Base-by-base conservation (phyloP, 1,284 basidiomycete species). In the Melampsora larici-populina region DNA sequence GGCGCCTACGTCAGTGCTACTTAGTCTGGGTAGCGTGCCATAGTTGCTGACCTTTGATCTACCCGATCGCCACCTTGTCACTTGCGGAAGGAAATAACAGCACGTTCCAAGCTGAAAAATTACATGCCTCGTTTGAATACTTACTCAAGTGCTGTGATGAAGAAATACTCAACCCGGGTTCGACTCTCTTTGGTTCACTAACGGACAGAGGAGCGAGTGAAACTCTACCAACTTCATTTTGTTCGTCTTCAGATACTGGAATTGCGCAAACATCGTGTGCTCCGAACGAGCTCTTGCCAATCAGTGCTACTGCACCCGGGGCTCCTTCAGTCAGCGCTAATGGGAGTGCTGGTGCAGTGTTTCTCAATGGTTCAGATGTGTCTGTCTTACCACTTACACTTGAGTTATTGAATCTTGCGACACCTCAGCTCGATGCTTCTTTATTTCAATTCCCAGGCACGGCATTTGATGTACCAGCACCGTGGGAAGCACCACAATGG, bases 1-100 rank as follows among this genome's bases (percentile, higher is more conserved):
- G n/a, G 62, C 40, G n/a, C 62, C 71, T 18, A 60, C 33, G 70
- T 71, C 21, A 58, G 70, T 36, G 8, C 62, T 0, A 36, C 29
- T 21, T 13, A 43, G 40, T 11, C 13, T 43, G 11, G 11, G 13
- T 43, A 13, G 13, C 5, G 7, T 9, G 40, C 40, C 11, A 43
- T 11, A 43, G 1, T 43, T 43, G 40, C 40, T 43, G 11, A 43
- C 40, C 40, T 43, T 13, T 13, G 40, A 43, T 43, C 11, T 43
- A 43, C 40, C 11, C 40, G 6, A 43, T 43, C 40, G 40, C 11
- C 40, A 43, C 40, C 13, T 43, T 43, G 40, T 8, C 40, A 43
- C 40, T 43, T 11, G 40, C 40, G n/a, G n/a, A n/a, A n/a, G 40
- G 6, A 13, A 43, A 43, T 43, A 43, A 43, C 11, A 58, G 55